These are phyloP conservation scores for Heracleum sosnowskyi DNA, from an alignment of 129 eudicot species.

Conservation along the genomic window DNA sequence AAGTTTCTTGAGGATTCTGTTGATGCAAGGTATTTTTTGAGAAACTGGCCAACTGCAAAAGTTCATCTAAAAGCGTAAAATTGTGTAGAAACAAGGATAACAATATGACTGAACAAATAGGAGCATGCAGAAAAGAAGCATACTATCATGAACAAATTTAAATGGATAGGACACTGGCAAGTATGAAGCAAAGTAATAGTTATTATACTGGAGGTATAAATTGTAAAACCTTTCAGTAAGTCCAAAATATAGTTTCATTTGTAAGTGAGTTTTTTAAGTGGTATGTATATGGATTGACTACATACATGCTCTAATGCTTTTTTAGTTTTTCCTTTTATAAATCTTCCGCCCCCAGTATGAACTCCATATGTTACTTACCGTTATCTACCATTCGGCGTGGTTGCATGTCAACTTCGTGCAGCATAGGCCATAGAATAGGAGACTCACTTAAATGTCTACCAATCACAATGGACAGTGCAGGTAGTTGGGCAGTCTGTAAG, in stretches of 20 bases:
- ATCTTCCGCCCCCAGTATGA: background rate
- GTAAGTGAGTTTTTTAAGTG: background rate
- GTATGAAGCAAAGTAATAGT: background rate
- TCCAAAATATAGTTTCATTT: background rate
- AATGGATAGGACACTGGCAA: background rate
- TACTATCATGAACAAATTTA: background rate
- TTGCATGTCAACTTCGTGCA: background rate
- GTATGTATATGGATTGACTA: background rate
- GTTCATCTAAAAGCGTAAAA: background rate
- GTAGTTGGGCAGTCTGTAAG: background rate
- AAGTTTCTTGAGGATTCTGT: constrained; percentile 80
- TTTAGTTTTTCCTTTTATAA: background rate
- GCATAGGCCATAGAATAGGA: background rate
- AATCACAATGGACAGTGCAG: background rate
- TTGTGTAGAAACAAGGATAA: too few relatives aligned
- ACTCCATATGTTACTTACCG: background rate
- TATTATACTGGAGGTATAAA: background rate
- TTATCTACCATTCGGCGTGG: background rate
- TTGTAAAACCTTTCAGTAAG: background rate
- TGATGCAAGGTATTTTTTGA: constrained; percentile 45
- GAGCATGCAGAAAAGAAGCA: background rate
- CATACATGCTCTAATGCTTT: background rate
- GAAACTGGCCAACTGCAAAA: background rate
- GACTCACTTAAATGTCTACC: background rate
- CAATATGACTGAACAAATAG: too few relatives aligned